Conservation (phyloP, 257 asterid genomes). For the Sherardia arvensis region DNA sequence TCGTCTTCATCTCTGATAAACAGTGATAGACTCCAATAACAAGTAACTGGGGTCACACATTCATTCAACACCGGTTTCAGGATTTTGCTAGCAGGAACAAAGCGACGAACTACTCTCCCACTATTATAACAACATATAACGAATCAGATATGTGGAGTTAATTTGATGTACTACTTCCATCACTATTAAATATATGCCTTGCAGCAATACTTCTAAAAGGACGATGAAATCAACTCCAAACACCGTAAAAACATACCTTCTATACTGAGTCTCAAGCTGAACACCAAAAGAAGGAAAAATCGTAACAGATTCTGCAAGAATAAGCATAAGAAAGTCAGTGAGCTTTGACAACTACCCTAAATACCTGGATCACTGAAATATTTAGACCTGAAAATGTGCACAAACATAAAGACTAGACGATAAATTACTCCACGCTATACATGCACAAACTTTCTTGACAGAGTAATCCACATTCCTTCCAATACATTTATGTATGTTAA, state of each 20-base stretch:
- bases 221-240: neutral
- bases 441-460: neutral
- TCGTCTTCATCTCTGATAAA: constrained; percentile 60
- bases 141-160: neutral
- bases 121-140: constrained; percentile 26
- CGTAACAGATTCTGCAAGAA: constrained; percentile 58
- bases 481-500: too few species aligned
- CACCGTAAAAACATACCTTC: constrained; percentile 44
- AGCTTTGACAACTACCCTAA: neutral
- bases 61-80: constrained; percentile 81
- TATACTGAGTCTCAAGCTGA: constrained; percentile 78
- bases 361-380: neutral
- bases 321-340: constrained; percentile 5
- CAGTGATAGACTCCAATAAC: constrained; percentile 86
- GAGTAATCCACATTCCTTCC: neutral
- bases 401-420: neutral
- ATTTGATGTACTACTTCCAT: neutral
- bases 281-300: constrained; percentile 80
- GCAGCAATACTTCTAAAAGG: neutral
- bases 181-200: neutral
- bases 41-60: constrained; percentile 94
- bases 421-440: too few species aligned
- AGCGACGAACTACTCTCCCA: constrained; percentile 49
- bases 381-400: neutral
- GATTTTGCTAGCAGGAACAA: constrained; percentile 62